Conservation (phyloP, 2,329 filamentous ascomycete species). For the Aureobasidium namibiae region DNA sequence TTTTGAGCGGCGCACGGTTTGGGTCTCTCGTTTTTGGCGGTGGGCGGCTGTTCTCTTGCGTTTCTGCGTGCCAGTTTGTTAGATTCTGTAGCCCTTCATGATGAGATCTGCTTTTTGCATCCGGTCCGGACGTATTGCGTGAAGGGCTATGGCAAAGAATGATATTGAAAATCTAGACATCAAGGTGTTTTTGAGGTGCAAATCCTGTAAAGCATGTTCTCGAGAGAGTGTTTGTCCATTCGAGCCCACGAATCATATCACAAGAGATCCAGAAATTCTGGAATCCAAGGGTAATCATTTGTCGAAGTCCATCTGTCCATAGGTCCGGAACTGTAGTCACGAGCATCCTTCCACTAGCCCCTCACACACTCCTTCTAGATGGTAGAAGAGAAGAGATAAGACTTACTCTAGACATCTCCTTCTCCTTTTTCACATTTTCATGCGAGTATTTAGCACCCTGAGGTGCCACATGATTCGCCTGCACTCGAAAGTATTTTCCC, state of each 20-base stretch:
- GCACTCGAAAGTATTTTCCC: slow-evolving; percentile 43
- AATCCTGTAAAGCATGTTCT: not conserved
- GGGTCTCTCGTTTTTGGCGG: slow-evolving; percentile 3
- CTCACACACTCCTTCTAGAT: not conserved
- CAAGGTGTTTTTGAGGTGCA: not conserved
- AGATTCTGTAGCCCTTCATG: not conserved
- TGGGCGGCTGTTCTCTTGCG: slow-evolving; percentile 1
- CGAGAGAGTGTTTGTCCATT: not conserved
- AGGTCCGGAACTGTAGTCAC: not conserved
- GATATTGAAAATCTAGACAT: not conserved
- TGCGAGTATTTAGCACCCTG: slow-evolving; percentile 32
- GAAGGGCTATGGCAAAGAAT: not conserved
- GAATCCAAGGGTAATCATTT: no score
- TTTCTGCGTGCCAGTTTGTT: slow-evolving; percentile 10
- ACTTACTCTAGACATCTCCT: slow-evolving; percentile 25
- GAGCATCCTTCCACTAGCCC: no score
- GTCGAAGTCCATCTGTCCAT: no score
- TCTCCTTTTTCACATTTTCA: slow-evolving; percentile 31
- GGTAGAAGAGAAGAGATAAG: not conserved
- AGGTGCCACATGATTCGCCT: slow-evolving; percentile 29
- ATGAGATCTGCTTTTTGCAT: not conserved
- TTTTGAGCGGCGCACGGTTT: slow-evolving; percentile 11
- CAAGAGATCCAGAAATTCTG: not conserved
- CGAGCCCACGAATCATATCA: no score
- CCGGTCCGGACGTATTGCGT: not conserved